phyloP scores from a whole-genome alignment of 768 basidiomycete genomes.

The Astraeus odoratus region DNA sequence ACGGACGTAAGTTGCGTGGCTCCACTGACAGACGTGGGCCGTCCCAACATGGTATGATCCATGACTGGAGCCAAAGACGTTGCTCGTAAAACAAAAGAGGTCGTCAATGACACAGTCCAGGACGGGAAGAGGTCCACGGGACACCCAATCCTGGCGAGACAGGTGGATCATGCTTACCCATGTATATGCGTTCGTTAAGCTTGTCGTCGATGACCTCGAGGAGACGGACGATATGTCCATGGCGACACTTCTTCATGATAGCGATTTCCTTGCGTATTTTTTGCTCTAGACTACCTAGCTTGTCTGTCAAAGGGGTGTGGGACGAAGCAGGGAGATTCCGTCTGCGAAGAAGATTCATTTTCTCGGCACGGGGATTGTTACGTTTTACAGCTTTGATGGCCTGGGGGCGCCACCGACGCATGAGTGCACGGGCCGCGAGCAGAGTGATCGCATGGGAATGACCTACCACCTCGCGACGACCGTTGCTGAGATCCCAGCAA shows the following conservation, averaged over 20 bases:
- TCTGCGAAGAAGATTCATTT: conserved; percentile 48
- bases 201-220: conserved; percentile 95
- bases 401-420: conserved; percentile 29
- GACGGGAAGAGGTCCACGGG: conserved; percentile 18
- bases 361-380: conserved; percentile 63
- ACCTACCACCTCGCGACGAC: conserved; percentile 44
- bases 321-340: conserved; percentile 36
- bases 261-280: conserved; percentile 93
- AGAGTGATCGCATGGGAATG: conserved; percentile 5
- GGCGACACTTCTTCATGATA: conserved; percentile 95
- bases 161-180: conserved; percentile 57
- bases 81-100: conserved; percentile 22
- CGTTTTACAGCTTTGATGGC: conserved; percentile 77
- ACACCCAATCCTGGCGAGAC: conserved; percentile 9
- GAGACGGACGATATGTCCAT: conserved; percentile 84
- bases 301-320: conserved; percentile 57
- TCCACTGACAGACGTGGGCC: conserved; percentile 5
- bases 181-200: conserved; percentile 81
- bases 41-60: conserved; percentile 27
- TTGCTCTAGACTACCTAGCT: conserved; percentile 63
- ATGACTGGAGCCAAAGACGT: conserved; percentile 23
- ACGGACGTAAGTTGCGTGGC: conserved; percentile 15
- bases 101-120: conserved; percentile 23
- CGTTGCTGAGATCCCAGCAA: conserved; percentile 46
- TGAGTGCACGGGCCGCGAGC: neutral